A percentile compares a stretch with the other conserved stretches of the same genome.
These are phyloP conservation scores for Pholiota microspora DNA, from an alignment of 768 basidiomycete genomes.

Conservation along the genomic window DNA sequence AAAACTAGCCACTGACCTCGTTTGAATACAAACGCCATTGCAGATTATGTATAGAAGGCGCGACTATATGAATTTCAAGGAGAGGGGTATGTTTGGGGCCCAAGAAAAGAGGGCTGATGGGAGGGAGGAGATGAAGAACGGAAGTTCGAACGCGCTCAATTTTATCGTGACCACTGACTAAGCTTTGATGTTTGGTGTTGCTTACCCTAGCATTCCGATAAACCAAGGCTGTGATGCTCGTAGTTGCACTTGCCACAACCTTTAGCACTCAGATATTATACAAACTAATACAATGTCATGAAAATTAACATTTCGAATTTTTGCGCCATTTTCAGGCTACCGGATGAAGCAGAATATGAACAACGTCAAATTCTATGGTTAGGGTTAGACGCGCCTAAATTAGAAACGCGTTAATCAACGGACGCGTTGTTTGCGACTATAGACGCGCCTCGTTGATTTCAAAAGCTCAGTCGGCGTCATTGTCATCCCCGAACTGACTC, in stretches of 20 bases:
- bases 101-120: slow-evolving; percentile 11
- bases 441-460: slow-evolving; percentile 19
- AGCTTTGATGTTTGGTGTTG: slow-evolving; percentile 25
- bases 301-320: background rate
- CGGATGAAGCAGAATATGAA: background rate
- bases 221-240: background rate
- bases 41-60: background rate
- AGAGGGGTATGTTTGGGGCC: background rate
- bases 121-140: slow-evolving; percentile 21
- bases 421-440: slow-evolving; percentile 23
- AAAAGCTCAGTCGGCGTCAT: background rate
- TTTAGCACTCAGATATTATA: background rate
- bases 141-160: slow-evolving; percentile 24
- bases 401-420: slow-evolving; percentile 24
- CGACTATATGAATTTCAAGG: background rate
- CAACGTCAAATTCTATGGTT: slow-evolving; percentile 9
- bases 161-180: slow-evolving; percentile 32
- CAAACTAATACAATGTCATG: background rate
- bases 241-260: background rate
- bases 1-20: slow-evolving; percentile 30
- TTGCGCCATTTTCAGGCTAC: background rate
- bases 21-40: slow-evolving; percentile 38
- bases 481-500: background rate
- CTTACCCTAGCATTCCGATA: slow-evolving; percentile 1
- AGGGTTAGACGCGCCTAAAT: slow-evolving; percentile 26